phyloP scores from a whole-genome alignment of 441 rosid species.

The Breynia disticha region DNA sequence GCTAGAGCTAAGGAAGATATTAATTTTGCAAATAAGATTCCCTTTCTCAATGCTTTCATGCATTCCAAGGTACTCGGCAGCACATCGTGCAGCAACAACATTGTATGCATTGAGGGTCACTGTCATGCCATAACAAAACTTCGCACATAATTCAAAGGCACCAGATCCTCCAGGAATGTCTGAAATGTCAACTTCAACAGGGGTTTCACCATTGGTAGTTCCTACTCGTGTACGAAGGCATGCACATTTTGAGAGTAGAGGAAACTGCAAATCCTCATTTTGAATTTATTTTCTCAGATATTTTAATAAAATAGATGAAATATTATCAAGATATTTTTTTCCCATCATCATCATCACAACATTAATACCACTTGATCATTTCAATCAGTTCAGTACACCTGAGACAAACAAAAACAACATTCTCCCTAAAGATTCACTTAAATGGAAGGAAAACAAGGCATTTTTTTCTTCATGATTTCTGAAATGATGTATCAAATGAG shows the following conservation, averaged over 20 bases:
- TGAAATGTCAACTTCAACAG: conserved; percentile 45
- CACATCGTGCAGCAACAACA: conserved; percentile 56
- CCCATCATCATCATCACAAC: too few species aligned
- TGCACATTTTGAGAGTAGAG: conserved; percentile 68
- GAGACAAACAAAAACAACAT: too few species aligned
- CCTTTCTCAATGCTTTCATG: conserved; percentile 66
- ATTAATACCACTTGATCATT: too few species aligned
- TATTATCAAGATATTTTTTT: too few species aligned
- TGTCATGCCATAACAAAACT: conserved; percentile 72
- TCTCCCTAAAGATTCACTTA: too few species aligned
- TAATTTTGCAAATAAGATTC: conserved; percentile 67
- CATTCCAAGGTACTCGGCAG: conserved; percentile 77
- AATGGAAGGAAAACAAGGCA: too few species aligned
- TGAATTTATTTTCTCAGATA: too few species aligned
- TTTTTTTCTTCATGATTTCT: too few species aligned
- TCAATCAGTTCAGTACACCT: too few species aligned
- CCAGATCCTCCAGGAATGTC: conserved; percentile 68
- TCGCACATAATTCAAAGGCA: conserved; percentile 74
- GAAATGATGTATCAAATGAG: too few species aligned
- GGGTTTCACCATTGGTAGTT: conserved; percentile 29
- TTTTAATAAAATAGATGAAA: too few species aligned
- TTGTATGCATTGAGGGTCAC: conserved; percentile 73
- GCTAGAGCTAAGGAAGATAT: conserved; percentile 64
- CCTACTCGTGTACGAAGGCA: conserved; percentile 52
- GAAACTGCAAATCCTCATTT: conserved; percentile 41